phyloP scores from a whole-genome alignment of 2,329 filamentous ascomycete genomes.

The Stylonectria norvegica region DNA sequence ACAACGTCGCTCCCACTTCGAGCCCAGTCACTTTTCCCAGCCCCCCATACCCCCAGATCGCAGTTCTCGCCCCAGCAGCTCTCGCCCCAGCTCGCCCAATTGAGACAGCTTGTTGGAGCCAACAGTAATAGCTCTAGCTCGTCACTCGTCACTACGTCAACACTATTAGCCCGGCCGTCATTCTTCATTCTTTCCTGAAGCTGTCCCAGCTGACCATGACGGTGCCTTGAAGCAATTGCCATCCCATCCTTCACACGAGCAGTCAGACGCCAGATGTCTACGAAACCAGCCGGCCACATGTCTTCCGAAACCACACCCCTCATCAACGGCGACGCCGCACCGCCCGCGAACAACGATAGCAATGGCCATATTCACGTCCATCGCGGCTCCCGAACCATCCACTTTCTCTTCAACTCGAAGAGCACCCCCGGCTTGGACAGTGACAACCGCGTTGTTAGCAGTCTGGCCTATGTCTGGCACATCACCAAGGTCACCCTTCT shows the following conservation, averaged over 20 bases:
- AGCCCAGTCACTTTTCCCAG: no score
- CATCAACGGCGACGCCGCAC: constrained; percentile 36
- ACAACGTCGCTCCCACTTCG: no score
- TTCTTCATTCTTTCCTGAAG: no score
- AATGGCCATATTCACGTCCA: constrained; percentile 24
- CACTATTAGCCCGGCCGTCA: no score
- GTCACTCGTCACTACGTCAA: no score
- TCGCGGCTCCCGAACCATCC: constrained; percentile 19
- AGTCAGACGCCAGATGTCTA: constrained; percentile 33
- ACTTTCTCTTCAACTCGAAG: constrained; percentile 48
- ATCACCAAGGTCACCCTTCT: constrained; percentile 55
- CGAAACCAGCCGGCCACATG: constrained; percentile 22
- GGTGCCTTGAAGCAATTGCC: constrained; percentile 25
- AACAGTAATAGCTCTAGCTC: no score
- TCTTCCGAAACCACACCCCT: constrained; percentile 42
- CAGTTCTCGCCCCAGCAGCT: no score
- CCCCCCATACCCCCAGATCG: no score
- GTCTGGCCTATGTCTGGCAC: constrained; percentile 50
- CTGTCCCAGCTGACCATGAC: constrained; percentile 30
- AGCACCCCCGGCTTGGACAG: constrained; percentile 52
- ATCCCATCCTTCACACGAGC: constrained; percentile 20
- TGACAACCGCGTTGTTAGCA: constrained; percentile 43
- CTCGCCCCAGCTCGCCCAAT: no score
- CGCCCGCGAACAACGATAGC: constrained; percentile 12
- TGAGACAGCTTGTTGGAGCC: no score